phyloP scores from a whole-genome alignment of 1,284 basidiomycete species.

The Taiwanofungus camphoratus region DNA sequence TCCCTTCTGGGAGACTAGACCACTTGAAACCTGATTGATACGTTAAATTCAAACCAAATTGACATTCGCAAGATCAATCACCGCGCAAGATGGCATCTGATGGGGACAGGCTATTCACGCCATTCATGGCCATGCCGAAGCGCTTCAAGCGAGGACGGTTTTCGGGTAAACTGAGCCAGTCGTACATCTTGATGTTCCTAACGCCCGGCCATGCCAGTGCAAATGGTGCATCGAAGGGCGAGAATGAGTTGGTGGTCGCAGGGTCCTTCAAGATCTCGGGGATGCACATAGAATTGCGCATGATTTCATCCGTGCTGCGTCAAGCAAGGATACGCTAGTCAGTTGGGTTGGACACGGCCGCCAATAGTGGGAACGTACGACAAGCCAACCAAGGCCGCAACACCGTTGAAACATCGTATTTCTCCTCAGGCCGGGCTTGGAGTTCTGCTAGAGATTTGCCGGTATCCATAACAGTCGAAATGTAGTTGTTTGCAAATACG shows the following conservation, averaged over 20 bases:
- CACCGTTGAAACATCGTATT: slow-evolving; percentile 23
- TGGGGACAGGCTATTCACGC: slow-evolving; percentile 18
- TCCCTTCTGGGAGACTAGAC: slow-evolving; percentile 12
- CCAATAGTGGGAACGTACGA: slow-evolving; percentile 14
- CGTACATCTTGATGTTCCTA: slow-evolving; percentile 18
- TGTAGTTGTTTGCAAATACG: slow-evolving; percentile 28
- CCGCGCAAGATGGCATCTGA: slow-evolving; percentile 20
- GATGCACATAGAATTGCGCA: slow-evolving; percentile 23
- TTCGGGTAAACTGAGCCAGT: slow-evolving; percentile 22
- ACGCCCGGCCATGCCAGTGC: slow-evolving; percentile 19
- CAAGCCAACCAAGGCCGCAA: slow-evolving; percentile 19
- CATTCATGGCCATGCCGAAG: slow-evolving; percentile 23
- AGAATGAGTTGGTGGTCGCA: slow-evolving; percentile 13
- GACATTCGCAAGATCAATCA: neutral
- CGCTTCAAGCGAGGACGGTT: slow-evolving; percentile 18
- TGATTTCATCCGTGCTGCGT: slow-evolving; percentile 20
- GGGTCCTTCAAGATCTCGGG: slow-evolving; percentile 23
- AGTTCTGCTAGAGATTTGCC: slow-evolving; percentile 19
- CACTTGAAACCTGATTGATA: slow-evolving; percentile 10
- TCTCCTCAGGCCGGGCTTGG: slow-evolving; percentile 14
- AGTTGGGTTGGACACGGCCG: neutral
- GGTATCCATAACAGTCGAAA: slow-evolving; percentile 24
- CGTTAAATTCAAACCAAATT: no score
- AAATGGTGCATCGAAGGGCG: slow-evolving; percentile 20
- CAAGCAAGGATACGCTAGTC: neutral